These are phyloP conservation scores for Rhipidocladum racemiflorum DNA, from an alignment of 176 grass and related monocot genomes.

Conservation along the genomic window DNA sequence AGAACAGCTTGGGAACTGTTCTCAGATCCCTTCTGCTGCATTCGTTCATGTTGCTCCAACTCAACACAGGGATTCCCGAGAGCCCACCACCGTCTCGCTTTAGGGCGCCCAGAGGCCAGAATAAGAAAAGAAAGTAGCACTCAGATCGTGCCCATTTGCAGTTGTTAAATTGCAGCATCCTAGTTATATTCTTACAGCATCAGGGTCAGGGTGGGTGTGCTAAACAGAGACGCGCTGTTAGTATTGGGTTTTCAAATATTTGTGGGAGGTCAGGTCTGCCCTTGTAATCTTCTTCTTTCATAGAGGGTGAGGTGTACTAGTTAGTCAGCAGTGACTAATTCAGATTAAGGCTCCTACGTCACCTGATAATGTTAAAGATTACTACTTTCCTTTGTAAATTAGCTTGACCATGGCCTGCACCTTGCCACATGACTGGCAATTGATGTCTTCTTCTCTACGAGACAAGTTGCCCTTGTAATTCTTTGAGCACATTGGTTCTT, in stretches of 20 bases:
- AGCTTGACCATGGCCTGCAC: constrained; percentile 16
- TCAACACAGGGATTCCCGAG: constrained; percentile 17
- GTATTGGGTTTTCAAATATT: not conserved
- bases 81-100: constrained; percentile 29
- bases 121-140: constrained; percentile 26
- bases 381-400: not conserved
- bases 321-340: constrained; percentile 26
- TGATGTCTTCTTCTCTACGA: not conserved
- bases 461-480: not conserved
- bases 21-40: constrained; percentile 44
- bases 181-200: not conserved
- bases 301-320: not conserved
- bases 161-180: constrained; percentile 12
- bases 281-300: constrained; percentile 1
- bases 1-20: constrained; percentile 40
- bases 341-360: constrained; percentile 15
- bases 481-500: not conserved
- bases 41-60: constrained; percentile 33
- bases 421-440: not conserved
- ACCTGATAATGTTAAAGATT: constrained; percentile 17
- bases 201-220: not conserved
- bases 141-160: constrained; percentile 1
- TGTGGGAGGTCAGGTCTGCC: not conserved
- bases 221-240: not conserved
- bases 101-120: not conserved